A percentile compares a stretch with the other conserved stretches of the same genome.
Evolutionary conservation across 78 protist genomes (phyloP).

Genomic region (Creolimax fragrantissima): DNA sequence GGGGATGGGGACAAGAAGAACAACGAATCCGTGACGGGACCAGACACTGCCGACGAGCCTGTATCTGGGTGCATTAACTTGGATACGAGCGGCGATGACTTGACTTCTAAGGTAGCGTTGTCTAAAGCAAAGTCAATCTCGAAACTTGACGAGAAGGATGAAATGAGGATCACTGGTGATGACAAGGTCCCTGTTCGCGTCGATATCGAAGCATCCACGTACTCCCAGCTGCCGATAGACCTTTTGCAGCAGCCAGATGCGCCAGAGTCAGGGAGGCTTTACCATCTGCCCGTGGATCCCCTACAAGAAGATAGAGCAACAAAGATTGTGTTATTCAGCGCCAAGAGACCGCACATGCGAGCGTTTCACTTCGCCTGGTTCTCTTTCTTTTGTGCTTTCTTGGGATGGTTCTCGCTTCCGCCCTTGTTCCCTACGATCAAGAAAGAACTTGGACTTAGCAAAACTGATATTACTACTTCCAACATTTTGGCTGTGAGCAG

Average conservation of each 20-base stretch:
- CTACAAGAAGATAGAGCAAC: background rate
- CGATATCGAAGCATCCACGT: background rate
- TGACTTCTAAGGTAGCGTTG: too few relatives aligned
- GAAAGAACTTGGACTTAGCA: background rate
- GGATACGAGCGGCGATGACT: too few relatives aligned
- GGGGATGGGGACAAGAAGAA: too few relatives aligned
- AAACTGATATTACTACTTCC: background rate
- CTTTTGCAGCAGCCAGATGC: background rate
- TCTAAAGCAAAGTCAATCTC: too few relatives aligned
- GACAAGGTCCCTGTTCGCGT: background rate
- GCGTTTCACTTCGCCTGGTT: background rate
- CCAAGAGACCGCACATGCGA: conserved; percentile 4
- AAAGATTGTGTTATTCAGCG: background rate
- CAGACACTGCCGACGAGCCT: too few relatives aligned
- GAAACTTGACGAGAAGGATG: too few relatives aligned
- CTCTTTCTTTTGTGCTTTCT: background rate
- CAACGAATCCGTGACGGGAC: too few relatives aligned
- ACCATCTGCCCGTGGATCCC: background rate
- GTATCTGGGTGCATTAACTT: too few relatives aligned
- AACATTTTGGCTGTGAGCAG: background rate
- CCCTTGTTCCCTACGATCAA: conserved; percentile 4
- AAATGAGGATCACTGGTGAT: background rate
- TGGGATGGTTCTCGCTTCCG: background rate
- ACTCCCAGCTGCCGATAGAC: background rate
- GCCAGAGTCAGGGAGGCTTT: background rate